Conservation (phyloP, 345 rosid species). For the Citrus maxima region DNA sequence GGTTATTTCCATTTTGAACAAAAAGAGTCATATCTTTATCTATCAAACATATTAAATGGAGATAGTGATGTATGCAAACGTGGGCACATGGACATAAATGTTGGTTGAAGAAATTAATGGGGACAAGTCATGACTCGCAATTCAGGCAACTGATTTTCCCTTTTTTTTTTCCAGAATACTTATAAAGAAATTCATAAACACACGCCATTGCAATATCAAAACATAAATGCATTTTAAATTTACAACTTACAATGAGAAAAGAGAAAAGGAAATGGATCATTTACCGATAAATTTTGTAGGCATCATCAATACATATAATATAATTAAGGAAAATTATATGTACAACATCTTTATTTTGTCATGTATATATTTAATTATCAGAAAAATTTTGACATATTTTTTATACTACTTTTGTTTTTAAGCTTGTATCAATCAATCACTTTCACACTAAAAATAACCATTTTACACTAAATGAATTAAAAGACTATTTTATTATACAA, state of each 20-base stretch:
- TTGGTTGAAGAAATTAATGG: neutral
- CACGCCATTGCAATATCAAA: neutral
- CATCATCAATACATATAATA: too few species aligned
- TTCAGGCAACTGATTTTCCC: neutral
- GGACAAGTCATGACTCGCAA: neutral
- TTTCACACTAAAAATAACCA: accelerated
- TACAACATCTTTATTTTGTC: too few species aligned
- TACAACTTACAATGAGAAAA: neutral
- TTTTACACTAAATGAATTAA: too few species aligned
- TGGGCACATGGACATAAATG: neutral
- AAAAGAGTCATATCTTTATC: neutral
- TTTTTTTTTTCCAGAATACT: neutral
- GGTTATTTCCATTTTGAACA: neutral
- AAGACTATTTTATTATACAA: too few species aligned
- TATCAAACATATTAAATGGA: neutral
- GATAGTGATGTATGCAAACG: neutral
- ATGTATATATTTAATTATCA: accelerated
- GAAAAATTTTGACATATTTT: too few species aligned
- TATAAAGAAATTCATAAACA: neutral
- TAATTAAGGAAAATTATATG: too few species aligned
- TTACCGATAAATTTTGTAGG: too few species aligned
- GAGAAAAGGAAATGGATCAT: too few species aligned
- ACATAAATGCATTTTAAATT: neutral
- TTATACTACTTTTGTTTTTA: too few species aligned
- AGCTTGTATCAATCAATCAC: too few species aligned